Evolutionary conservation across 2,329 filamentous ascomycete species (phyloP), one percentile per base, ranked within the genome.

Genomic region (Botryotinia narcissicola): DNA sequence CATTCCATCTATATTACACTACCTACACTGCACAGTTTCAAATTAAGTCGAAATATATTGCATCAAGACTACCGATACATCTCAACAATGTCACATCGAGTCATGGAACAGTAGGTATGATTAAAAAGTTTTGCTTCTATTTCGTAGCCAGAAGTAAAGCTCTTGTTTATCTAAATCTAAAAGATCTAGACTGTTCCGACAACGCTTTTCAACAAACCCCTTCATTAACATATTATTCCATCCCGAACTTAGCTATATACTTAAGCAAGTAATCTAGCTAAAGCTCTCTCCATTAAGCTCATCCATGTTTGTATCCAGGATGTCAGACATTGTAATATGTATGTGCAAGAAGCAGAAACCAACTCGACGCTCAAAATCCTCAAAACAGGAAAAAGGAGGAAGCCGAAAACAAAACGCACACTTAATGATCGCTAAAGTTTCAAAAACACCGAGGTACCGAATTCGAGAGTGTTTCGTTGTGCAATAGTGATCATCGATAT

Each of bases 381-480:
- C 44, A 32, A 35, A 46, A 3, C 3, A 10, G 60, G 60, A 40
- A n/a, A 16, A 16, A 14, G 18, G n/a, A 57, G n/a, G 51, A 57
- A 18, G 20, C 3, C 20, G n/a, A 62, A 32, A 54, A 32, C 35
- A 35, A 48, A 72, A 72, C 51, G 46, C 46, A 46, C 20, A 66
- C 57, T 35, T n/a, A 20, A 68, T 72, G 70, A 68, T 66, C 70
- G 70, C 70, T 72, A 72, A 72, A 54, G 42, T 68, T 59, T 48
- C 68, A 75, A 76, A 71, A 74, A 46, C 75, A 42, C 71, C 7
- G 25, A 74, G 77, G 73, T 75, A 72, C 75, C 72, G 68, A 29
- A 73, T 29, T 44, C 14, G 64, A 42, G 51, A 74, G 46, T 57
- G 68, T 72, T 18, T 78, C 72, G 64, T 71, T 67, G 76, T 75